These are phyloP conservation scores for Blastosporella zonata DNA, from an alignment of 1,284 basidiomycete genomes.

Conservation along the genomic window DNA sequence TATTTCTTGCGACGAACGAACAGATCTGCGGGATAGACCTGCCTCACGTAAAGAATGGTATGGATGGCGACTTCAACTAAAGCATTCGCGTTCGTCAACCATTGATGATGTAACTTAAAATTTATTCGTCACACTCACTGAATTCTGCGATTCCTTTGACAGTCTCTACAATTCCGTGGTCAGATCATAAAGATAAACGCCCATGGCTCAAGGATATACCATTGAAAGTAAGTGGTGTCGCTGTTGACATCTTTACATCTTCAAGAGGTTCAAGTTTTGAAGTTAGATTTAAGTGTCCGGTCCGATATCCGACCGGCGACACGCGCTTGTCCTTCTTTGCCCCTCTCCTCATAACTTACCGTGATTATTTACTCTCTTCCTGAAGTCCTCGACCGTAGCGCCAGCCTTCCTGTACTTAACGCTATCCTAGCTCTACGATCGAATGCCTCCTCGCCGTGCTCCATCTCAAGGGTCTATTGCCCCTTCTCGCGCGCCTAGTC, in stretches of 20 bases:
- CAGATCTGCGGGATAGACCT: constrained; percentile 85
- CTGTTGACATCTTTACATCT: constrained; percentile 20
- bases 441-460: constrained; percentile 49
- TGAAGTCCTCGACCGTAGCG: too few relatives aligned
- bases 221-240: constrained; percentile 36
- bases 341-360: too few relatives aligned
- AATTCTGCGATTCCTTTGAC: constrained; percentile 63
- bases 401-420: background rate
- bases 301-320: too few relatives aligned
- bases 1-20: constrained; percentile 88
- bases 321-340: too few relatives aligned
- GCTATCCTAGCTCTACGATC: background rate
- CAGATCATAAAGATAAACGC: background rate
- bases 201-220: constrained; percentile 27
- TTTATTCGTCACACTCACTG: constrained; percentile 39
- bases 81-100: background rate
- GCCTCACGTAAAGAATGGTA: constrained; percentile 85
- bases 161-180: constrained; percentile 41
- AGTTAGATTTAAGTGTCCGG: too few relatives aligned
- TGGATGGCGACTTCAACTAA: constrained; percentile 92
- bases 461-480: constrained; percentile 39
- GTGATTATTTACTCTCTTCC: too few relatives aligned
- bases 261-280: background rate
- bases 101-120: background rate
- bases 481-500: constrained; percentile 37